Base-by-base conservation (phyloP, 164 flowering plant species). In the Piper betle region DNA sequence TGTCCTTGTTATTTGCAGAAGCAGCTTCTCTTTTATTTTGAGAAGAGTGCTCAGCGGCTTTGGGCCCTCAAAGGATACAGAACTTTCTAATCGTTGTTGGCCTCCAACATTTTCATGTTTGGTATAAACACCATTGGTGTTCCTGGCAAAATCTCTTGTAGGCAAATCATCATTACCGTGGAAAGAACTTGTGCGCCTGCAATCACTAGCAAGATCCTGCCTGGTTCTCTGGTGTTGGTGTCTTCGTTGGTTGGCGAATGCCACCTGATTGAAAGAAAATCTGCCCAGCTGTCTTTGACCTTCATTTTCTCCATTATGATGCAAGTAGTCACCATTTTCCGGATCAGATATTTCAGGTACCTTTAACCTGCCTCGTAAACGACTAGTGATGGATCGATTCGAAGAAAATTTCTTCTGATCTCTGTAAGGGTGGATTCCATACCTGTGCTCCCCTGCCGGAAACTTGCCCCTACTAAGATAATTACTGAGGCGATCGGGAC, bases 11-110 rank as follows among this genome's bases (percentile, higher is more conserved):
- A 68, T 64, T 65, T 16, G 62, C 78, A 19, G 77, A 74, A 55
- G 55, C 73, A 37, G 71, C 73, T 62, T 58, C 78, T 76, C 91
- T 82, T 73, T 91, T 52, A 84, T 78, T 77, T 88, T 91, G 66
- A 91, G 65, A 78, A 91, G 84, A 72, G 71, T 87, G 58, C 84
- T 75, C 2, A 88, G 77, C 64, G 96, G 86, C 75, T 82, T 83
- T 20, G 98, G 98, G 37, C 94, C 96, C 64, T 85, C 91, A 73
- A 91, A 88, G 1, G 84, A 71, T 50, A 78, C 59, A 68, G 72
- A 75, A 50, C 59, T 76, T n/a, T 77, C 86, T 11, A 66, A 56
- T 59, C 69, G 82, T 58, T 74, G 68, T 69, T 78, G 80, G 55
- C 38, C 77, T 74, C 39, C 62, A 61, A 25, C 69, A 48, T 62